A percentile compares a stretch with the other conserved stretches of the same genome.
phyloP scores from a whole-genome alignment of 768 basidiomycete species.

The Ramaria sp. region DNA sequence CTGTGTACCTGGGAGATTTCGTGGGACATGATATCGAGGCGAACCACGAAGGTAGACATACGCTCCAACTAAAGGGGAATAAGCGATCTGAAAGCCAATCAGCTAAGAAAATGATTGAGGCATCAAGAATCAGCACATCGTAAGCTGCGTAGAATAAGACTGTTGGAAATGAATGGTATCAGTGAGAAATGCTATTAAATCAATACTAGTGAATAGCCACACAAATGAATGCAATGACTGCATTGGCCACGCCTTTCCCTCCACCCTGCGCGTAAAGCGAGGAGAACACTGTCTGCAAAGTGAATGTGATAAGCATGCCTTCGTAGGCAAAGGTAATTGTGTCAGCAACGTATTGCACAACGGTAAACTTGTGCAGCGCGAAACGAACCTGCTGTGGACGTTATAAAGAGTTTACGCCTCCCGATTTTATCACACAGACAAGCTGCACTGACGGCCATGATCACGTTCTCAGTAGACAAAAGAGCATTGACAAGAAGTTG shows the following conservation, averaged over 20 bases:
- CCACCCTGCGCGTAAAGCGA: conserved; percentile 20
- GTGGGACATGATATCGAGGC: neutral
- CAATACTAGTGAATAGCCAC: neutral
- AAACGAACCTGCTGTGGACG: conserved; percentile 29
- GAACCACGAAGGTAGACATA: conserved; percentile 12
- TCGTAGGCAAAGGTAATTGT: conserved; percentile 19
- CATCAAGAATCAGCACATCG: conserved; percentile 18
- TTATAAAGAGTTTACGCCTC: conserved; percentile 38
- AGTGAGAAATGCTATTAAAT: neutral
- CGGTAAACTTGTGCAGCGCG: conserved; percentile 14
- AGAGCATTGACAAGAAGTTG: conserved; percentile 40
- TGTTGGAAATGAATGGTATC: conserved; percentile 1
- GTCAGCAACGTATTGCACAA: conserved; percentile 10
- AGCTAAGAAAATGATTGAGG: neutral
- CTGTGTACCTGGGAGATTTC: conserved; percentile 20
- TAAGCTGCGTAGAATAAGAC: conserved; percentile 31
- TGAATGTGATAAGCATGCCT: conserved; percentile 30
- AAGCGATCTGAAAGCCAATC: conserved; percentile 21
- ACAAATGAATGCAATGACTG: conserved; percentile 22
- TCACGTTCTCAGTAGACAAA: conserved; percentile 44
- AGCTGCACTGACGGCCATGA: conserved; percentile 38
- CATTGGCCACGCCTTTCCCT: conserved; percentile 18
- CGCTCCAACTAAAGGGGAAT: conserved; percentile 30
- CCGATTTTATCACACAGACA: conserved; percentile 39
- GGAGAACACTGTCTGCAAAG: conserved; percentile 27